Base-by-base conservation (phyloP, 83 land plant species). In the Thuja plicata region DNA sequence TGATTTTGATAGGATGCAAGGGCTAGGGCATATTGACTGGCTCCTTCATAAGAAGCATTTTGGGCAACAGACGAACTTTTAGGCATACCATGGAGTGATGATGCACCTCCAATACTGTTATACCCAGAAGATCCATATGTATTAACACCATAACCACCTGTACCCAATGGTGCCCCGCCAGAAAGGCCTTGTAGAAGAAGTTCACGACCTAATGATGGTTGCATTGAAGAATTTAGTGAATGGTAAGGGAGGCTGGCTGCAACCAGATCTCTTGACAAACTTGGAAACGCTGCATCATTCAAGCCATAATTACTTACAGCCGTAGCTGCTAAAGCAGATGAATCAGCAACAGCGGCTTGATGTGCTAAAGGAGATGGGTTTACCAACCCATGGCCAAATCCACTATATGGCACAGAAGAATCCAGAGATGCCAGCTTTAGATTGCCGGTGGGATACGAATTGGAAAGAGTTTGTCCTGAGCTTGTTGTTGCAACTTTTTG, bases 21-120 rank as follows among this genome's bases (percentile, higher is more conserved):
- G 73, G 78, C 8, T 62, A 87, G 46, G 43, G 46, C 8, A 62
- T 50, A 84, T 48, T 84, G 86, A 84, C 34, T 84, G 32, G 88
- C 77, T 66, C 88, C 78, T n/a, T 62, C 50, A 62, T 62, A 87
- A 11, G 77, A 13, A 87, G 77, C 46, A 66, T 1, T 71, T 38
- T 87, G 78, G 77, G 88, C 15, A 40, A 66, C 43, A 5, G 21
- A 62, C 11, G 87, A 55, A 87, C 66, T 87, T 87, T 77, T 24
- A 71, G 78, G 41, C 24, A 41, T n/a, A 19, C 78, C 88, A 87
- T 87, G 38, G 3, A 57, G 50, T 5, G 88, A 62, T 21, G 88
- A 3, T 66, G 88, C 88, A 88, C 87, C 87, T 35, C 80, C 89
- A 45, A 80, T 43, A 78, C 84, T 12, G 7, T 38, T n/a, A 48